Conservation (phyloP, 768 basidiomycete genomes). For the Lactarius tabidus region DNA sequence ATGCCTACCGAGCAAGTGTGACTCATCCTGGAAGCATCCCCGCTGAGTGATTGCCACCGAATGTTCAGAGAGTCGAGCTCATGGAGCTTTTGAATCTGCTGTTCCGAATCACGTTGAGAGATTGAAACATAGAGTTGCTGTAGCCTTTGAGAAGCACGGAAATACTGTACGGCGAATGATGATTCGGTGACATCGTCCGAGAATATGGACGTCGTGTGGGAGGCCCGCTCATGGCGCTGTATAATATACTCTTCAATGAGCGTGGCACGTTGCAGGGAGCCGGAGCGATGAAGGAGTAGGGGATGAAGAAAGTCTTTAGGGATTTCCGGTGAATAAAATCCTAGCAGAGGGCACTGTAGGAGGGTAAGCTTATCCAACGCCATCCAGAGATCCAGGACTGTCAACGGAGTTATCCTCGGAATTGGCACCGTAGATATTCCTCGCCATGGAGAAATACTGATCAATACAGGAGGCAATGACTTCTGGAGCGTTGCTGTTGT, state of each 20-base stretch:
- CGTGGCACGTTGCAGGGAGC: neutral
- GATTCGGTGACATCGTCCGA: neutral
- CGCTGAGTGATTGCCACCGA: neutral
- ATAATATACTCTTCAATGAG: neutral
- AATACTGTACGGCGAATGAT: neutral
- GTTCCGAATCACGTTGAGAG: neutral
- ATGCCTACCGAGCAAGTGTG: neutral
- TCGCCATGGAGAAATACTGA: neutral
- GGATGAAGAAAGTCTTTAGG: neutral
- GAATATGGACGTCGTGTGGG: neutral
- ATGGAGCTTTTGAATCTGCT: neutral
- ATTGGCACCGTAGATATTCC: neutral
- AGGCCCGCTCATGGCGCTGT: neutral
- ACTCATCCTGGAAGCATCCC: neutral
- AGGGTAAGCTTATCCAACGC: constrained; percentile 18
- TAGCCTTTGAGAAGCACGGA: neutral
- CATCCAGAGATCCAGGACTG: constrained; percentile 45
- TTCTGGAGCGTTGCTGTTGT: neutral
- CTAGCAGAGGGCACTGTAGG: neutral
- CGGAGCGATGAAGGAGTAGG: neutral
- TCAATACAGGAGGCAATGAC: neutral
- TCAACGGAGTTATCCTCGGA: constrained; percentile 21
- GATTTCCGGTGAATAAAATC: neutral
- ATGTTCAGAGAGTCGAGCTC: neutral
- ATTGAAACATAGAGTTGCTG: neutral